Conservation (phyloP, 208 protist genomes). For the Trypanosoma cruzi region DNA sequence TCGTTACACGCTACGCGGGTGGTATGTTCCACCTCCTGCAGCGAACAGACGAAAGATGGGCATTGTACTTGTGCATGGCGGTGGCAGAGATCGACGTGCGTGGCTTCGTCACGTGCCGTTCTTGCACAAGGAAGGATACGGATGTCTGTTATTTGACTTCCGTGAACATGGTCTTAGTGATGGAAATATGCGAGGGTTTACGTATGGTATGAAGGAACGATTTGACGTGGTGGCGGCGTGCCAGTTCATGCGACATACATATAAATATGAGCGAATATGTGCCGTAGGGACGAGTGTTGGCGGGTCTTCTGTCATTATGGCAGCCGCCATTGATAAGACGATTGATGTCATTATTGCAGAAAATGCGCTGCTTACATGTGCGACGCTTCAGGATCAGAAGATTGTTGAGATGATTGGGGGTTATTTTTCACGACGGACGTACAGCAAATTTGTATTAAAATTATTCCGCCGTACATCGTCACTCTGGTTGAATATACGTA, state of each 20-base stretch:
- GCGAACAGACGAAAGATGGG: constrained; percentile 35
- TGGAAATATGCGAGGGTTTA: constrained; percentile 84
- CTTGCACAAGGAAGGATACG: constrained; percentile 83
- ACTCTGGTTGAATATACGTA: constrained; percentile 87
- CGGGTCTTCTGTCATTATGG: constrained; percentile 89
- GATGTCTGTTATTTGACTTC: constrained; percentile 91
- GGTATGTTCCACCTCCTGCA: constrained; percentile 75
- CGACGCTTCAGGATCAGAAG: constrained; percentile 80
- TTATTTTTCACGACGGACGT: constrained; percentile 68
- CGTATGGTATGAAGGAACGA: constrained; percentile 89
- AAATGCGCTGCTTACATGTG: constrained; percentile 88
- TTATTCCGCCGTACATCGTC: constrained; percentile 62
- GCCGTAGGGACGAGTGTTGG: constrained; percentile 91
- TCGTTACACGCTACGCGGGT: constrained; percentile 74
- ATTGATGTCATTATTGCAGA: constrained; percentile 91
- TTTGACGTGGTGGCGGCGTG: constrained; percentile 88
- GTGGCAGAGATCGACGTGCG: constrained; percentile 88
- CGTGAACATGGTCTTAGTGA: constrained; percentile 88
- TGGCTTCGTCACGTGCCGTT: constrained; percentile 91
- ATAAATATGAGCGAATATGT: constrained; percentile 71
- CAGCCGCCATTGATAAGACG: constrained; percentile 79
- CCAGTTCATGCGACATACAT: constrained; percentile 61
- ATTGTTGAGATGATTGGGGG: constrained; percentile 65
- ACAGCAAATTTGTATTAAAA: constrained; percentile 65
- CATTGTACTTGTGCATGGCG: constrained; percentile 91